Evolutionary conservation across 305 asterid genomes (phyloP), one percentile per base, ranked within the genome.

Genomic region (Solanum hybrid): DNA sequence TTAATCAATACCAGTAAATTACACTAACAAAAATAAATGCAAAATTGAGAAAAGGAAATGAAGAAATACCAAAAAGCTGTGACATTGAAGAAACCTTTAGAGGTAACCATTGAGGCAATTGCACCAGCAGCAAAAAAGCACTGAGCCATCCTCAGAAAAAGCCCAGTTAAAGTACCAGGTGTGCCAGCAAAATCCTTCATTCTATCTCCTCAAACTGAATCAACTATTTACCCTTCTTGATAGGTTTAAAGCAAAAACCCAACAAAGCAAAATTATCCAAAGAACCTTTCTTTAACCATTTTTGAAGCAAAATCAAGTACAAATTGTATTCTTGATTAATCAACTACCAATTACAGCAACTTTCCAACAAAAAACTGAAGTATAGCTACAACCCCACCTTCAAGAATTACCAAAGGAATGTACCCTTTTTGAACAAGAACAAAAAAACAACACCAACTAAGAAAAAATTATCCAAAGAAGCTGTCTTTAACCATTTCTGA

Each of bases 111-210:
- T 41, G 93, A 89, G 88, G 93, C 93, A 91, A 94, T 91, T 90
- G 95, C 93, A 89, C 90, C 92, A 88, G 92, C 95, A 75, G 96
- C 93, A 89, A 93, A 93, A 1, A 79, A 83, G 79, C 92, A 93
- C 91, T 94, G 95, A 38, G 87, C 93, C 88, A 92, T 65, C 91
- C 96, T 93, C 8, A 93, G 88, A 61, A 91, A 17, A 12, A 94
- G 91, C 45, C 92, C 95, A 31, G 93, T 92, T 87, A 90, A 36
- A 79, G 93, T 94, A 22, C 95, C 96, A 29, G 95, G 96, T 88
- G 91, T 77, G 79, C 96, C 96, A 77, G 94, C 93, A 87, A 94
- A 92, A 90, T 91, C 92, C 91, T 93, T 93, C 95, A 94, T 93
- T 89, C 1, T 31, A 65, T 41, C 57, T 87, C 90, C 68, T 81